Evolutionary conservation across 2,329 filamentous ascomycete genomes (phyloP).

Genomic region (Cercospora berteroae): DNA sequence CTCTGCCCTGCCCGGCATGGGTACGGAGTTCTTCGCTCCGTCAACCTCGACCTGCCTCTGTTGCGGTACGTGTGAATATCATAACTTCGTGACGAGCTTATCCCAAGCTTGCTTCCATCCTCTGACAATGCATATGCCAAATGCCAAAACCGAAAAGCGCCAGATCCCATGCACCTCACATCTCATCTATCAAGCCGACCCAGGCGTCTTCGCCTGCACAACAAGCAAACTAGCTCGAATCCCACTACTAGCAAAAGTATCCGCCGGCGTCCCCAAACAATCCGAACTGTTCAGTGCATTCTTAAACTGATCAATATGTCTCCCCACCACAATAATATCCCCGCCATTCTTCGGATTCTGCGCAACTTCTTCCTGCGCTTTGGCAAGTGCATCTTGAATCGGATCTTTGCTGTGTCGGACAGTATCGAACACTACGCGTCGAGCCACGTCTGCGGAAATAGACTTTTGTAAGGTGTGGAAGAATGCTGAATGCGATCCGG

Average conservation of each 20-base stretch:
- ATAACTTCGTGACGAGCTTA: not conserved
- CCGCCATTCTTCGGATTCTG: slow-evolving; percentile 64
- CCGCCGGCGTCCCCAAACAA: slow-evolving; percentile 60
- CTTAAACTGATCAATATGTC: slow-evolving; percentile 43
- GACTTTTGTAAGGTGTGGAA: slow-evolving; percentile 59
- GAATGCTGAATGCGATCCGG: slow-evolving; percentile 49
- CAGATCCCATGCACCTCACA: slow-evolving; percentile 4
- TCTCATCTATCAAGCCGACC: slow-evolving; percentile 7
- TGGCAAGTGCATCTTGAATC: slow-evolving; percentile 50
- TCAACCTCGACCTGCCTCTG: not conserved
- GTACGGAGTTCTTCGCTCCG: not conserved
- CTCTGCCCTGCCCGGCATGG: not conserved
- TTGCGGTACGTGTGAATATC: not conserved
- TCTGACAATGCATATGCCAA: slow-evolving; percentile 2
- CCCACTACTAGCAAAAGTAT: slow-evolving; percentile 57
- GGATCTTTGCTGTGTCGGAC: slow-evolving; percentile 42
- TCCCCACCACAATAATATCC: slow-evolving; percentile 67
- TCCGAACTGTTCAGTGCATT: slow-evolving; percentile 36
- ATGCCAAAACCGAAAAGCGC: not conserved
- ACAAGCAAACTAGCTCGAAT: slow-evolving; percentile 68
- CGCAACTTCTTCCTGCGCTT: slow-evolving; percentile 60
- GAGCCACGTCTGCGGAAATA: slow-evolving; percentile 50
- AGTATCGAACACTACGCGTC: slow-evolving; percentile 59
- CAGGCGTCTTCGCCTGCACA: slow-evolving; percentile 57
- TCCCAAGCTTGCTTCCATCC: not conserved